A percentile compares a stretch with the other conserved stretches of the same genome.
Evolutionary conservation across 495 filamentous ascomycete species (phyloP).

Genomic region (Xylaria cubensis): DNA sequence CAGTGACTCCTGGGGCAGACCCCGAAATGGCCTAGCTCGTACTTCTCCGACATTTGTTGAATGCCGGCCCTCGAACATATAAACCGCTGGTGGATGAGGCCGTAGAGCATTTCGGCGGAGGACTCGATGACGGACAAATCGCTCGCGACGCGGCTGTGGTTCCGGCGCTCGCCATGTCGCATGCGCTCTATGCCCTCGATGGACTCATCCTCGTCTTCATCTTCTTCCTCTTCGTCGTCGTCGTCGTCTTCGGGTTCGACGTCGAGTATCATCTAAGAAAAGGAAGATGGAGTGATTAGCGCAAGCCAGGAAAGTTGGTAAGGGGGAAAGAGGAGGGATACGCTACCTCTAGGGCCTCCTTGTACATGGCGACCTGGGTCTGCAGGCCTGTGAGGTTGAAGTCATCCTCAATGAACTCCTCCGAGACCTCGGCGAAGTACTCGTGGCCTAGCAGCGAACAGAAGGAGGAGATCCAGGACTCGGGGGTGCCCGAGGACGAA

Average conservation of each 20-base stretch:
- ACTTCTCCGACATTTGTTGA: slow-evolving; percentile 99
- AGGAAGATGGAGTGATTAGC: slow-evolving; percentile 40
- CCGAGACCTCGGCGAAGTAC: slow-evolving; percentile 97
- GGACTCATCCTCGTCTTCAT: slow-evolving; percentile 79
- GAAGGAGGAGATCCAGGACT: slow-evolving; percentile 97
- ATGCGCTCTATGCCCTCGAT: slow-evolving; percentile 69
- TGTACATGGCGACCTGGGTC: slow-evolving; percentile 97
- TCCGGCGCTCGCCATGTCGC: slow-evolving; percentile 67
- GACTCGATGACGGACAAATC: slow-evolving; percentile 95
- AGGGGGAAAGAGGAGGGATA: neutral
- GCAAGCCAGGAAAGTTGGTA: neutral
- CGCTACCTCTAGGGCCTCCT: slow-evolving; percentile 75
- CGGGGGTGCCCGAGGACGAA: slow-evolving; percentile 82
- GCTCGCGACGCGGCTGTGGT: slow-evolving; percentile 85
- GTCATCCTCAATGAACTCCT: slow-evolving; percentile 99
- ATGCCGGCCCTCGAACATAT: slow-evolving; percentile 98
- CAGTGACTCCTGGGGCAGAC: slow-evolving; percentile 90
- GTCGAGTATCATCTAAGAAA: slow-evolving; percentile 92
- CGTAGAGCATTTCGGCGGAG: slow-evolving; percentile 96
- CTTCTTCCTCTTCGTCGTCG: slow-evolving; percentile 83
- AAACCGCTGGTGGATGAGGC: slow-evolving; percentile 96
- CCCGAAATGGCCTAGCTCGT: slow-evolving; percentile 94
- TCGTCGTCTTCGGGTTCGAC: slow-evolving; percentile 96
- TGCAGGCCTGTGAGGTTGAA: slow-evolving; percentile 97
- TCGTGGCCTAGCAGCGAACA: slow-evolving; percentile 95